These are phyloP conservation scores for Hypoxylon intermedium DNA, from an alignment of 495 filamentous ascomycete genomes.

Conservation along the genomic window DNA sequence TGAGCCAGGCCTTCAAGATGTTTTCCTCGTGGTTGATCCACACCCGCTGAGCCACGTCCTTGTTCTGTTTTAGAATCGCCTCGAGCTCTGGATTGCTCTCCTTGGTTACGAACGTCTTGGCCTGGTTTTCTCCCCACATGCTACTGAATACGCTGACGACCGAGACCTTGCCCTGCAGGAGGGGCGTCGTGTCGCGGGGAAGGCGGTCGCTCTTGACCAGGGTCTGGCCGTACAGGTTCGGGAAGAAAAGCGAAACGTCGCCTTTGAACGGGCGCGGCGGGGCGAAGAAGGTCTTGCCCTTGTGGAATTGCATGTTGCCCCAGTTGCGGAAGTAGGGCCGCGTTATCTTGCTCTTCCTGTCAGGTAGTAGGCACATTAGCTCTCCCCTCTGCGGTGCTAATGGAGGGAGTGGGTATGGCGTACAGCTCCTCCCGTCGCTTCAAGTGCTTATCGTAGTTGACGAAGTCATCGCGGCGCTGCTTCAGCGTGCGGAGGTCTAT, in stretches of 20 bases:
- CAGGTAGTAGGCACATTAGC: conserved; percentile 10
- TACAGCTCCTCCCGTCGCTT: conserved; percentile 75
- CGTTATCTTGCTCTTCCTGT: conserved; percentile 64
- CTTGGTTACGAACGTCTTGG: conserved; percentile 68
- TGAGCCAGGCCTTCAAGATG: conserved; percentile 71
- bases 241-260: conserved; percentile 86
- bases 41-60: conserved; percentile 69
- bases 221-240: conserved; percentile 84
- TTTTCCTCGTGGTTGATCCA: conserved; percentile 90
- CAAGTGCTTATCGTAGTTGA: conserved; percentile 83
- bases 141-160: conserved; percentile 82
- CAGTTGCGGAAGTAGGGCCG: conserved; percentile 95
- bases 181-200: conserved; percentile 70
- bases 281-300: conserved; percentile 88
- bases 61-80: conserved; percentile 54
- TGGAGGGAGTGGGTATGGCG: conserved; percentile 25
- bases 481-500: conserved; percentile 69
- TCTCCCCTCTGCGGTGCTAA: background rate
- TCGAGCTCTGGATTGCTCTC: conserved; percentile 71
- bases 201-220: conserved; percentile 56
- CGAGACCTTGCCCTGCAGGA: conserved; percentile 72
- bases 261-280: conserved; percentile 76
- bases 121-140: conserved; percentile 84
- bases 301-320: conserved; percentile 76
- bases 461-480: conserved; percentile 79